Conservation (phyloP, 2,329 filamentous ascomycete species). For the Alternaria dauci region DNA sequence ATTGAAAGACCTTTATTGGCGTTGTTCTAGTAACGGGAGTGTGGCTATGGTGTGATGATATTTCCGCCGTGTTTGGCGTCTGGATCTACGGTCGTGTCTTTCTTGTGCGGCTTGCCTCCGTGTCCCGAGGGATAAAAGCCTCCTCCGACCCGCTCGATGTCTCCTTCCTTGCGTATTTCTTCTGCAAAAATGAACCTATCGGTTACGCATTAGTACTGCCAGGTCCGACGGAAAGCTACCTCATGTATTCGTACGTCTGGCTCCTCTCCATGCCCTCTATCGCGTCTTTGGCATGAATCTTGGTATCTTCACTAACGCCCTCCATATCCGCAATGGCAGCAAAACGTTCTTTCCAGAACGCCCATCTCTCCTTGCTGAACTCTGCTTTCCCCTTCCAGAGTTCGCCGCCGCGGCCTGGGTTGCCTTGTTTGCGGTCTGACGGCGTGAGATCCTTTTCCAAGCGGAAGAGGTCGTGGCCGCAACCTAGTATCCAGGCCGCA, state of each 20-base stretch:
- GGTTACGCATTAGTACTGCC: background rate
- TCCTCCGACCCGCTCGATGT: background rate
- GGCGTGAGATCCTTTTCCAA: constrained; percentile 43
- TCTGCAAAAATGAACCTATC: background rate
- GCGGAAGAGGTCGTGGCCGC: constrained; percentile 31
- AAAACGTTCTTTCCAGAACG: constrained; percentile 45
- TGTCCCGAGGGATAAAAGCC: background rate
- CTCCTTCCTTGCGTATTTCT: background rate
- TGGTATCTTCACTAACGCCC: constrained; percentile 34
- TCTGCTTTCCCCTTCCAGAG: constrained; percentile 42
- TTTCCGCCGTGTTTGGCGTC: background rate
- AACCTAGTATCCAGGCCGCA: constrained; percentile 38
- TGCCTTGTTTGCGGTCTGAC: constrained; percentile 33
- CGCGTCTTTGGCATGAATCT: constrained; percentile 32
- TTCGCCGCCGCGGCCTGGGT: constrained; percentile 39
- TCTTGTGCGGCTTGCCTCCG: background rate
- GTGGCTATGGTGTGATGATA: background rate
- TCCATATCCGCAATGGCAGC: constrained; percentile 31
- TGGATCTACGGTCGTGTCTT: background rate
- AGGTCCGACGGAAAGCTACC: background rate
- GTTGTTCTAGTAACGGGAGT: background rate
- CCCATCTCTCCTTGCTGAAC: constrained; percentile 46
- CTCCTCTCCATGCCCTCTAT: constrained; percentile 41
- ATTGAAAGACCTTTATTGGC: background rate
- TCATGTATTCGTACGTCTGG: constrained; percentile 27